Conservation (phyloP, 345 rosid genomes). For the Passiflora organensis region DNA sequence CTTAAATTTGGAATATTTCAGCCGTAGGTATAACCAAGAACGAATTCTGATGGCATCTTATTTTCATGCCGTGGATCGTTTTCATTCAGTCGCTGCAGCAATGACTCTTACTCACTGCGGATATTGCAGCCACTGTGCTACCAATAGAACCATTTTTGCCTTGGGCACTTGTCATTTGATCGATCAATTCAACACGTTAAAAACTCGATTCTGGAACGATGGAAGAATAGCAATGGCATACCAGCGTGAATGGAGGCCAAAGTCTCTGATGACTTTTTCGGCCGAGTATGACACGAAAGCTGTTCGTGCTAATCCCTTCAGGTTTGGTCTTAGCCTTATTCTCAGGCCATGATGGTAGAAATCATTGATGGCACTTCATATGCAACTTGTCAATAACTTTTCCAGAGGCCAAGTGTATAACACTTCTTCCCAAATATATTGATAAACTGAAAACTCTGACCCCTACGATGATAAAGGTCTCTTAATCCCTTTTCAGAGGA, state of each 20-base stretch:
- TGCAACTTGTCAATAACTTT: slow-evolving; percentile 8
- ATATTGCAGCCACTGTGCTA: too few relatives aligned
- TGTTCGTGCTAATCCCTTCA: slow-evolving; percentile 40
- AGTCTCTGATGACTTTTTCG: slow-evolving; percentile 57
- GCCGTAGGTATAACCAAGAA: slow-evolving; percentile 61
- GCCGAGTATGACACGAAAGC: slow-evolving; percentile 66
- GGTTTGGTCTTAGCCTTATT: slow-evolving; percentile 64
- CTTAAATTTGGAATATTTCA: slow-evolving; percentile 9
- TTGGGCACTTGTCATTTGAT: slow-evolving; percentile 55
- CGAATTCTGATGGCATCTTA: slow-evolving; percentile 65
- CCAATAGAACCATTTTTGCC: slow-evolving; percentile 47
- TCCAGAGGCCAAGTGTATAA: slow-evolving; percentile 6
- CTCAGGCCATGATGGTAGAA: slow-evolving; percentile 52
- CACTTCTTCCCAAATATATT: slow-evolving; percentile 11
- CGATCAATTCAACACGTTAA: slow-evolving; percentile 51
- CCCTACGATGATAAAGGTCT: slow-evolving; percentile 3
- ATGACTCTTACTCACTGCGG: slow-evolving; percentile 63
- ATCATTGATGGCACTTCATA: neutral
- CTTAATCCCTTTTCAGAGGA: slow-evolving; percentile 9
- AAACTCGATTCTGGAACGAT: slow-evolving; percentile 47
- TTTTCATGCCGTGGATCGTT: slow-evolving; percentile 48
- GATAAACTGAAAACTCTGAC: slow-evolving; percentile 13
- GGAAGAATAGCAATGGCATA: slow-evolving; percentile 58
- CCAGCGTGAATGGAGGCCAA: slow-evolving; percentile 80
- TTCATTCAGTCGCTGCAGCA: slow-evolving; percentile 63